phyloP scores from a whole-genome alignment of 305 asterid genomes.

The Nicotiana rustica region DNA sequence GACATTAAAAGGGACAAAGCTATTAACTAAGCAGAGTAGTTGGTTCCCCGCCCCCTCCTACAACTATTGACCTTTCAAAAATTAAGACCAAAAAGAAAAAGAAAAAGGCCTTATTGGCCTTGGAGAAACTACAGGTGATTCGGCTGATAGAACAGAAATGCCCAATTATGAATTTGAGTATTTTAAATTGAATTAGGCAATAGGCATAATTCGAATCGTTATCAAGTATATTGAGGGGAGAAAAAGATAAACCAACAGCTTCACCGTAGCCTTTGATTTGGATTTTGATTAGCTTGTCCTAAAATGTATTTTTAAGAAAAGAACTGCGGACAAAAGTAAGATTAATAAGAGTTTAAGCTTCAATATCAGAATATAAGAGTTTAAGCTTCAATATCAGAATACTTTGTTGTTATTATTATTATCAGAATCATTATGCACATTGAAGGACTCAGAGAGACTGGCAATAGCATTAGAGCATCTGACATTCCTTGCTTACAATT shows the following conservation, averaged over 20 bases:
- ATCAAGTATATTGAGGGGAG: background rate
- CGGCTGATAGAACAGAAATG: background rate
- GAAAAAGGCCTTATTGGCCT: background rate
- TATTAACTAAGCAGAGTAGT: constrained; percentile 1
- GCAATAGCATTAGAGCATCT: background rate
- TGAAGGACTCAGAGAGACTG: background rate
- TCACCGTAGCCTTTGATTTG: background rate
- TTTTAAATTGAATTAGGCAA: background rate
- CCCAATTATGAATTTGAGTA: background rate
- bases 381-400: too few species aligned
- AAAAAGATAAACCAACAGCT: background rate
- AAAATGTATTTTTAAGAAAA: background rate
- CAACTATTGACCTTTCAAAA: background rate
- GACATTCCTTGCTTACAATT: background rate
- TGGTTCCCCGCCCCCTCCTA: background rate
- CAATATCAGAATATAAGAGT: background rate
- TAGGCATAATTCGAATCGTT: background rate
- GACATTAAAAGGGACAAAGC: constrained; percentile 23
- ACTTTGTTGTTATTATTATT: too few species aligned
- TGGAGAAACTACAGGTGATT: background rate
- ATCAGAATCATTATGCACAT: background rate
- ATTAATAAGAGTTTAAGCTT: background rate
- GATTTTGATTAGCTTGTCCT: background rate
- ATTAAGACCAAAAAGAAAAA: background rate
- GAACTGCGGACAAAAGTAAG: background rate